Conservation (phyloP, 106 monocot species). For the Apostasia shenzhenica region DNA sequence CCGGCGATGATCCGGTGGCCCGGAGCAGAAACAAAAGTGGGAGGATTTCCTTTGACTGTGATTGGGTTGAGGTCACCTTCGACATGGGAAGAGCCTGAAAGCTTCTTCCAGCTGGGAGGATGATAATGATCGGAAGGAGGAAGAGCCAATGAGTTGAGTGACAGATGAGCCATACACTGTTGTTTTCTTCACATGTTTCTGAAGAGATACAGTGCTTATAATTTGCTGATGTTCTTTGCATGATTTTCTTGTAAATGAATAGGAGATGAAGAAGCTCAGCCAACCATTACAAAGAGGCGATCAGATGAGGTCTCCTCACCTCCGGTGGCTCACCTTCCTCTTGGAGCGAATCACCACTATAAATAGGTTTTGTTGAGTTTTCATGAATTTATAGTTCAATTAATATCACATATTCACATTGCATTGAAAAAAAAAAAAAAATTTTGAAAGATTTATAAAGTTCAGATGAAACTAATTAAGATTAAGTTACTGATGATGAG, state of each 20-base stretch:
- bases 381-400: no score
- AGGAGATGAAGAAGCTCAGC: neutral
- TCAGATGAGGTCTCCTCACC: no score
- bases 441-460: no score
- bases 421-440: no score
- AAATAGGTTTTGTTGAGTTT: no score
- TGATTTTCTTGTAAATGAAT: neutral
- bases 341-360: no score
- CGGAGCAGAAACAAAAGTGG: conserved; percentile 16
- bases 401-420: no score
- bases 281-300: neutral
- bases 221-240: no score
- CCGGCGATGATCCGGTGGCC: conserved; percentile 20
- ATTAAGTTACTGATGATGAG: no score
- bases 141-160: neutral
- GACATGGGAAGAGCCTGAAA: neutral
- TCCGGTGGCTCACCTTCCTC: no score
- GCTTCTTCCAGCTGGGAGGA: neutral
- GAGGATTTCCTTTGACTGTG: conserved; percentile 17
- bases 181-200: neutral
- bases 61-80: conserved; percentile 8
- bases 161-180: conserved; percentile 2
- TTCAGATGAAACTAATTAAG: no score
- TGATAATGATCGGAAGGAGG: neutral
- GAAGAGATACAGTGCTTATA: neutral